phyloP scores from a whole-genome alignment of 2,329 filamentous ascomycete genomes.

The Aspergillus sp. region DNA sequence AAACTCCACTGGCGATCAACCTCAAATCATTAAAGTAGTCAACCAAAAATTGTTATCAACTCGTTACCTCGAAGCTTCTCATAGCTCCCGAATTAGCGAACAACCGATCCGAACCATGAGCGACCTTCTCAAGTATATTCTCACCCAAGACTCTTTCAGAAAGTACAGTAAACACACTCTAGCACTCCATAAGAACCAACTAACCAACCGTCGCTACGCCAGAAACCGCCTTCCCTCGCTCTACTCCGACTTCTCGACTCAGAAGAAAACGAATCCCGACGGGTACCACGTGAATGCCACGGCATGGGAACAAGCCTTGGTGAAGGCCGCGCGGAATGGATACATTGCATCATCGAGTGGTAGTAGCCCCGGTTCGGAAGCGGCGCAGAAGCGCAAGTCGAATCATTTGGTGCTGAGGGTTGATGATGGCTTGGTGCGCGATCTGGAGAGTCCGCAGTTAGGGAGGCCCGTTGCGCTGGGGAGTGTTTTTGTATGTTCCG shows the following conservation, averaged over 20 bases:
- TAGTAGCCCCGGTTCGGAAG: constrained; percentile 21
- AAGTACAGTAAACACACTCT: constrained; percentile 51
- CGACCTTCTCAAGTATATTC: constrained; percentile 70
- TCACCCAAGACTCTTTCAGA: constrained; percentile 62
- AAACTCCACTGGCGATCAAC: background rate
- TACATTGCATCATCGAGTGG: constrained; percentile 51
- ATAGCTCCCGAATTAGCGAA: background rate
- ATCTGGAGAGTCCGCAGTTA: constrained; percentile 75
- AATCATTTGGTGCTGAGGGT: constrained; percentile 58
- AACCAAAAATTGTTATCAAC: background rate
- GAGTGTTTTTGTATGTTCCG: constrained; percentile 65
- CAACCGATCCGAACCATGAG: constrained; percentile 38
- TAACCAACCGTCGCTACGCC: background rate
- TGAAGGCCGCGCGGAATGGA: constrained; percentile 69
- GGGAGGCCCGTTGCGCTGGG: constrained; percentile 81
- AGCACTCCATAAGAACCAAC: background rate
- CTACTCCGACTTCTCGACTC: constrained; percentile 82
- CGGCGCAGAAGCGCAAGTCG: constrained; percentile 29
- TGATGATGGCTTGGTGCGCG: constrained; percentile 67
- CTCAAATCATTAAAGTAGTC: background rate
- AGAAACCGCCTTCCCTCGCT: constrained; percentile 81
- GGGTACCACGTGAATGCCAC: constrained; percentile 79
- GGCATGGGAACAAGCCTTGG: constrained; percentile 77
- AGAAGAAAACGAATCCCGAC: constrained; percentile 78
- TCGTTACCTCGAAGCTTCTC: background rate